phyloP scores from a whole-genome alignment of 257 asterid genomes.

The Plantago major region DNA sequence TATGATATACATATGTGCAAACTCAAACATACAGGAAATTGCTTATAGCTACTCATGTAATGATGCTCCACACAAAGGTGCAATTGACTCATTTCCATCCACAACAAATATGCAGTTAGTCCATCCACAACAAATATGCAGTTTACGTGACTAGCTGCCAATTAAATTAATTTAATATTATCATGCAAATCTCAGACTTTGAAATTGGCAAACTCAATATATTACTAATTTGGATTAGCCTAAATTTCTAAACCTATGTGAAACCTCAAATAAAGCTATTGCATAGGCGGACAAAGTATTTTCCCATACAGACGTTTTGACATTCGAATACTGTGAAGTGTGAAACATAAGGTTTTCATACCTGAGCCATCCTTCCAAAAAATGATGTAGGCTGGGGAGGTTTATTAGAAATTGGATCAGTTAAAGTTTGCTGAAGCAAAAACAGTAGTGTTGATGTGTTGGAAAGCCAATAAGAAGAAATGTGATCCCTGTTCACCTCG shows the following conservation, averaged over 20 bases:
- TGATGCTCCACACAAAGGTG: too few relatives aligned
- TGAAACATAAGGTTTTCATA: conserved; percentile 23
- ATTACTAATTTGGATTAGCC: too few relatives aligned
- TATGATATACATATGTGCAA: not conserved
- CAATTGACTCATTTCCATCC: too few relatives aligned
- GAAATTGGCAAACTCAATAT: too few relatives aligned
- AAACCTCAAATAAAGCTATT: too few relatives aligned
- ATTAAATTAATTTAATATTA: too few relatives aligned
- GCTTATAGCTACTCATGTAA: conserved; percentile 12
- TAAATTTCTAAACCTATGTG: too few relatives aligned
- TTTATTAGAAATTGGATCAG: conserved; percentile 36
- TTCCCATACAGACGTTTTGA: not conserved
- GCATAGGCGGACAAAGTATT: not conserved
- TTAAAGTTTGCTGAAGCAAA: conserved; percentile 69
- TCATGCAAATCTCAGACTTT: too few relatives aligned
- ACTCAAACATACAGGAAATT: conserved; percentile 11
- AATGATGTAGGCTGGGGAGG: conserved; percentile 72
- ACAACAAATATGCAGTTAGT: too few relatives aligned
- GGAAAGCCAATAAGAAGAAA: conserved; percentile 90
- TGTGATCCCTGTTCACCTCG: conserved; percentile 43
- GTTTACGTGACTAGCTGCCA: too few relatives aligned
- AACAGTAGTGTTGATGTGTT: conserved; percentile 68
- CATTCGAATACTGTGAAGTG: not conserved
- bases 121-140: too few relatives aligned
- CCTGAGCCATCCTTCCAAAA: conserved; percentile 79